A percentile compares a stretch with the other conserved stretches of the same genome.
Conservation (phyloP, 257 asterid genomes). For the Ligustrum vulgare region DNA sequence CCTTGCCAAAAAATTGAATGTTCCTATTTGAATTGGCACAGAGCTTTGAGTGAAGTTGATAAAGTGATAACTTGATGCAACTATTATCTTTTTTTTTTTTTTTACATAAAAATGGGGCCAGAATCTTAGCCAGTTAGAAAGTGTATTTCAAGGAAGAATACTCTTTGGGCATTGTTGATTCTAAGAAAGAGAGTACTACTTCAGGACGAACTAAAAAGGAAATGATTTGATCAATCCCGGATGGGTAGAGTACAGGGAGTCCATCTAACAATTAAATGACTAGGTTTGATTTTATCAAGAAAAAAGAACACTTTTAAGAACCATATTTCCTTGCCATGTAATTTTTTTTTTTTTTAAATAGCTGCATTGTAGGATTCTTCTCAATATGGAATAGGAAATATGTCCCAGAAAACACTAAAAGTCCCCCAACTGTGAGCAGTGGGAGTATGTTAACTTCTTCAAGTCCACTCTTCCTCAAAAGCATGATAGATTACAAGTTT, state of each 20-base stretch:
- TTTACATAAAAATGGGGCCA: neutral
- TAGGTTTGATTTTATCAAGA: neutral
- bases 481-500: neutral
- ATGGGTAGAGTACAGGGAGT: neutral
- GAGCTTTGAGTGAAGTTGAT: neutral
- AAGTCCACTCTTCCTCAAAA: neutral
- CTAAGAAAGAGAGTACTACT: neutral
- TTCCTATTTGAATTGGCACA: neutral
- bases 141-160: neutral
- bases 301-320: neutral
- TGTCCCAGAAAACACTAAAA: neutral
- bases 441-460: neutral
- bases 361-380: neutral
- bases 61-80: neutral
- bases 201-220: neutral
- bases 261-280: neutral
- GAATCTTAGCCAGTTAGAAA: neutral
- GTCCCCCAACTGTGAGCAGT: neutral
- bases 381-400: neutral
- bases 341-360: neutral
- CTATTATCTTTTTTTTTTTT: neutral
- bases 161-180: neutral
- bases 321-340: neutral
- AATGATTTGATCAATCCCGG: neutral
- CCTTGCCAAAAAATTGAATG: neutral